Percentiles rank a stretch among this genome's conserved stretches.
Conservation (phyloP, 2,329 filamentous ascomycete genomes). For the Neurospora sp. region DNA sequence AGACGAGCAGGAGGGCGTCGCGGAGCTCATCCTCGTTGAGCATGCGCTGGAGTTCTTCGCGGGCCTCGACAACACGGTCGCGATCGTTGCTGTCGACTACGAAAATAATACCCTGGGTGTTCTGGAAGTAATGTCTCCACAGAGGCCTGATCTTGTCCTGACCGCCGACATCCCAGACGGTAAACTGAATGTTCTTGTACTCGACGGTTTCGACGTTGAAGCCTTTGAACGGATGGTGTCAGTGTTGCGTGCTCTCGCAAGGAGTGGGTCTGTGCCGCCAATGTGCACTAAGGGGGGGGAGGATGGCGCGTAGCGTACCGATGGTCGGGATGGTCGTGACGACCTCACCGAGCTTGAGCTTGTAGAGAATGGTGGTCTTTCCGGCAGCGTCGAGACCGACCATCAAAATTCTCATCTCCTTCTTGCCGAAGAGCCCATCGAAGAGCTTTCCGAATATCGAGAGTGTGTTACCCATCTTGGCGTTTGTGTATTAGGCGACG, state of each 20-base stretch:
- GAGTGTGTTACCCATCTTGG: conserved; percentile 95
- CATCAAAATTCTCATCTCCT: conserved; percentile 99
- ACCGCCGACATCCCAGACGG: conserved; percentile 99
- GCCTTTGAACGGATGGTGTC: conserved; percentile 38
- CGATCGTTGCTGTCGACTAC: conserved; percentile 99
- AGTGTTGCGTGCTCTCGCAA: conserved; percentile 11
- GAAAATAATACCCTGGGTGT: conserved; percentile 99
- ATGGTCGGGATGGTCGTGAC: conserved; percentile 99
- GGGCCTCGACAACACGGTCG: conserved; percentile 93
- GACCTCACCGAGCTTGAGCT: conserved; percentile 98
- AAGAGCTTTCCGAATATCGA: conserved; percentile 66
- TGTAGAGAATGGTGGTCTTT: conserved; percentile 99
- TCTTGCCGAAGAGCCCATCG: conserved; percentile 95
- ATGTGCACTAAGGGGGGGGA: background rate
- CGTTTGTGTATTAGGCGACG: conserved; percentile 31
- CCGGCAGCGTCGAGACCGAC: conserved; percentile 97
- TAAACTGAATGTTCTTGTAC: conserved; percentile 99
- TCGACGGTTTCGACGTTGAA: conserved; percentile 99
- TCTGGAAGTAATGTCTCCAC: conserved; percentile 99
- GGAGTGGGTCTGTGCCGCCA: background rate
- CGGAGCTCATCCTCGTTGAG: conserved; percentile 98
- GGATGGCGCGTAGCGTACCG: conserved; percentile 44
- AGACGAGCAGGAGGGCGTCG: conserved; percentile 92
- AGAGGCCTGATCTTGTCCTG: conserved; percentile 99
- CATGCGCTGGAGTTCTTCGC: conserved; percentile 95